These are phyloP conservation scores for Yamadazyma dushanensis DNA, from an alignment of 1,139 yeast genomes.

Conservation along the genomic window DNA sequence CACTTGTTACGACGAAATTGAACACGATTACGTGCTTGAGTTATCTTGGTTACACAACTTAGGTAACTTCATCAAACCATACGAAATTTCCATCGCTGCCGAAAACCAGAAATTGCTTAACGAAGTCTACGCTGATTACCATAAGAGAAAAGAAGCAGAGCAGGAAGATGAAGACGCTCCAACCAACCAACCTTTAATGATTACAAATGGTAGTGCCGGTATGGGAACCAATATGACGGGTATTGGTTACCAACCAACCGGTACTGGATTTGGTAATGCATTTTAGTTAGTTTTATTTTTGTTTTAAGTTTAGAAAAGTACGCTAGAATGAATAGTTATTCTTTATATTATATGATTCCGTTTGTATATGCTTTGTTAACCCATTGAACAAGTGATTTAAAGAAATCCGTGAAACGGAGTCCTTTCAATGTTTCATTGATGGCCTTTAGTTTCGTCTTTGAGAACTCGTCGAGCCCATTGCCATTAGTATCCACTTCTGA, in stretches of 20 bases:
- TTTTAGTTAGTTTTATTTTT: constrained; percentile 21
- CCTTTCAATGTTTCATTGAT: constrained; percentile 6
- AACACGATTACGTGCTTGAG: constrained; percentile 83
- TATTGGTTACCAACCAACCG: constrained; percentile 63
- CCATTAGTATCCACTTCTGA: constrained; percentile 1
- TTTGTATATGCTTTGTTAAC: background rate
- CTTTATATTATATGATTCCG: constrained; percentile 2
- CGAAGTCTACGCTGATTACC: constrained; percentile 68
- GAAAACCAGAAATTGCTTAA: constrained; percentile 72
- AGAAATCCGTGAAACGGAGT: constrained; percentile 1
- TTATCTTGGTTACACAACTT: constrained; percentile 87
- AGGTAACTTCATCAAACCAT: constrained; percentile 82
- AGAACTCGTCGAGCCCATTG: background rate
- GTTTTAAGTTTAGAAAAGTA: constrained; percentile 1
- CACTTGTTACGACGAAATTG: constrained; percentile 78
- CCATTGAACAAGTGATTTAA: background rate
- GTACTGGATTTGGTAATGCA: constrained; percentile 65
- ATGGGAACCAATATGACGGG: constrained; percentile 29
- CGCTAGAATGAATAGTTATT: constrained; percentile 1
- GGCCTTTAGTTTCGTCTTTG: background rate
- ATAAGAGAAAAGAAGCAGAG: constrained; percentile 65
- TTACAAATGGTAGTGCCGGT: constrained; percentile 56
- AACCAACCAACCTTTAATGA: constrained; percentile 58
- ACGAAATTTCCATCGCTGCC: constrained; percentile 75
- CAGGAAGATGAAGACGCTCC: constrained; percentile 47